These are phyloP conservation scores for Vigna trinervia DNA, from an alignment of 306 rosid species.

Conservation along the genomic window DNA sequence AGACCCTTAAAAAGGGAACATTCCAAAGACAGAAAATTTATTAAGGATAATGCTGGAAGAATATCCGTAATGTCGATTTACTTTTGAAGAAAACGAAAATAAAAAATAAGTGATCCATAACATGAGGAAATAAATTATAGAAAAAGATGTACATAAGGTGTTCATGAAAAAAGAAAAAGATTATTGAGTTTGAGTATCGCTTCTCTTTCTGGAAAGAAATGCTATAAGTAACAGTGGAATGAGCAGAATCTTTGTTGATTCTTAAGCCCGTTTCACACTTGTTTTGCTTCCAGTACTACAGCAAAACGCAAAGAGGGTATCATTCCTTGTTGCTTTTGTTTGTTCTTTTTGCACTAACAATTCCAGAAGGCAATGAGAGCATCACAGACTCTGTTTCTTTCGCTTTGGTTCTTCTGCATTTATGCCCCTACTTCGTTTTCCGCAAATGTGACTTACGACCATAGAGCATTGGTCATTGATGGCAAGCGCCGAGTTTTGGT, in stretches of 20 bases:
- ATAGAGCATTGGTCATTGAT: constrained; percentile 81
- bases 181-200: too few relatives aligned
- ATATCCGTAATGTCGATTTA: too few relatives aligned
- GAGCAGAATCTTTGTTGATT: not conserved
- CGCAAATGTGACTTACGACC: constrained; percentile 78
- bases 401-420: constrained; percentile 52
- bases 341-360: not conserved
- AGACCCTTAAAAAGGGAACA: too few relatives aligned
- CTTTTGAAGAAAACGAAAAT: too few relatives aligned
- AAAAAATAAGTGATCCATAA: too few relatives aligned
- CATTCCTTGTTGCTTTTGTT: constrained; percentile 12
- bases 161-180: too few relatives aligned
- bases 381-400: constrained; percentile 36
- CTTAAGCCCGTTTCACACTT: not conserved
- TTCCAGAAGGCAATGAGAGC: constrained; percentile 52
- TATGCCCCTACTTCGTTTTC: constrained; percentile 52
- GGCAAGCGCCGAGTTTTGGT: constrained; percentile 79
- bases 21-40: too few relatives aligned
- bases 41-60: too few relatives aligned
- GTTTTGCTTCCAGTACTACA: constrained; percentile 34
- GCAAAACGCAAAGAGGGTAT: constrained; percentile 28
- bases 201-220: too few relatives aligned
- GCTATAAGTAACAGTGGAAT: too few relatives aligned
- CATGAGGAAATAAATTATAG: too few relatives aligned
- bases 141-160: too few relatives aligned